Conservation (phyloP, 805 yeast species). For the Alloascoidea africana region DNA sequence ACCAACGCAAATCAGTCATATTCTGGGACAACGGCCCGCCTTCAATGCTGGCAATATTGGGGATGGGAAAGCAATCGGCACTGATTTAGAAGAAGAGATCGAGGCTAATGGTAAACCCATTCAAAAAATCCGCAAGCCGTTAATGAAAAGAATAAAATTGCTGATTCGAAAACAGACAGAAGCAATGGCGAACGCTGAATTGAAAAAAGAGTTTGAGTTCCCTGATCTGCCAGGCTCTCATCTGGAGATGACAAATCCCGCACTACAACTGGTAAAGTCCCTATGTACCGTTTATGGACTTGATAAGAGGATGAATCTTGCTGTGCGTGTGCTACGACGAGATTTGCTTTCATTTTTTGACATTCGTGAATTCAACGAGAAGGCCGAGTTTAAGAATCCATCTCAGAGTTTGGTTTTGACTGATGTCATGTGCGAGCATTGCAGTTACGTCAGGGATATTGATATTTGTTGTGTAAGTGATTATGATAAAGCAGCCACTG, state of each 20-base stretch:
- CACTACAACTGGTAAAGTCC: conserved; percentile 65
- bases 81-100: conserved; percentile 6
- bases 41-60: conserved; percentile 8
- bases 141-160: conserved; percentile 50
- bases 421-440: conserved; percentile 63
- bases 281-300: conserved; percentile 59
- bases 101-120: conserved; percentile 7
- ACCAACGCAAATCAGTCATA: conserved; percentile 51
- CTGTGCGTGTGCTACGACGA: conserved; percentile 59
- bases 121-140: conserved; percentile 41
- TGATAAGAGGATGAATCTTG: conserved; percentile 48
- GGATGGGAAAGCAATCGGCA: conserved; percentile 6
- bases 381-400: conserved; percentile 62
- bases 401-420: conserved; percentile 51
- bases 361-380: conserved; percentile 69
- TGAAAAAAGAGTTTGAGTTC: conserved; percentile 49
- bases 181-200: conserved; percentile 49
- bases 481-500: conserved; percentile 4
- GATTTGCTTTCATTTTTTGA: conserved; percentile 63
- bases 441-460: conserved; percentile 59
- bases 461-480: conserved; percentile 51
- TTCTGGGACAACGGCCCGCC: conserved; percentile 9
- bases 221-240: conserved; percentile 71
- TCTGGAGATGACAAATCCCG: conserved; percentile 44
- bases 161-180: conserved; percentile 60